Conservation (phyloP, 306 rosid genomes). For the Medicago ruthenica region DNA sequence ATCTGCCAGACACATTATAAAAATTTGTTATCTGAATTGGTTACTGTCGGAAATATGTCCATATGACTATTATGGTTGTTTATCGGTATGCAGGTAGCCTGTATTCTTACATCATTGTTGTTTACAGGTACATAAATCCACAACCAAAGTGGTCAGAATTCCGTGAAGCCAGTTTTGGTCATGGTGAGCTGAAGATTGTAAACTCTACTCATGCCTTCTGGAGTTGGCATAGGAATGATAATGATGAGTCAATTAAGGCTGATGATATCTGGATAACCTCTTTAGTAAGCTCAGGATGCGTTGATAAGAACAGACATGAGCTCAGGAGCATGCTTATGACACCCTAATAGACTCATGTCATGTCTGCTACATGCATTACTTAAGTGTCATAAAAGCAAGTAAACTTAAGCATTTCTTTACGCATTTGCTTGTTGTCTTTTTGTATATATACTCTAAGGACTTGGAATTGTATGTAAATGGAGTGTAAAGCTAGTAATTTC, state of each 20-base stretch:
- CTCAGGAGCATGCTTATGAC: conserved; percentile 56
- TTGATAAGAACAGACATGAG: conserved; percentile 57
- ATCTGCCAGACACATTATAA: conserved; percentile 21
- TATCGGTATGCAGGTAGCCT: conserved; percentile 25
- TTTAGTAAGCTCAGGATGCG: conserved; percentile 66
- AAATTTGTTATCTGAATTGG: conserved; percentile 22
- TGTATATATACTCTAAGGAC: conserved; percentile 24
- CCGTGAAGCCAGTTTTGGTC: conserved; percentile 96
- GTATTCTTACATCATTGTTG: conserved; percentile 29
- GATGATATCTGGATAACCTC: conserved; percentile 92
- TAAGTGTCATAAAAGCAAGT: neutral
- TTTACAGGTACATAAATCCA: conserved; percentile 66
- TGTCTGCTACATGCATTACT: conserved; percentile 1
- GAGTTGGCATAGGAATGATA: conserved; percentile 99
- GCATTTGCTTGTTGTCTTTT: conserved; percentile 32
- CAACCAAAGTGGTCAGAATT: conserved; percentile 89
- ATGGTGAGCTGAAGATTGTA: conserved; percentile 77
- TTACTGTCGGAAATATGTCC: neutral
- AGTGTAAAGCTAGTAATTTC: neutral
- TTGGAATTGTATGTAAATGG: conserved; percentile 5
- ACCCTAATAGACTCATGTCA: conserved; percentile 35
- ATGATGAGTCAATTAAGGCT: conserved; percentile 82
- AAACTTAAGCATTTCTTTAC: conserved; percentile 22
- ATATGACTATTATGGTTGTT: neutral
- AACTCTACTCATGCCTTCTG: conserved; percentile 87